A percentile compares a stretch with the other conserved stretches of the same genome.
These are phyloP conservation scores for Aspergillus taichungensis DNA, from an alignment of 495 filamentous ascomycete species.

Conservation along the genomic window DNA sequence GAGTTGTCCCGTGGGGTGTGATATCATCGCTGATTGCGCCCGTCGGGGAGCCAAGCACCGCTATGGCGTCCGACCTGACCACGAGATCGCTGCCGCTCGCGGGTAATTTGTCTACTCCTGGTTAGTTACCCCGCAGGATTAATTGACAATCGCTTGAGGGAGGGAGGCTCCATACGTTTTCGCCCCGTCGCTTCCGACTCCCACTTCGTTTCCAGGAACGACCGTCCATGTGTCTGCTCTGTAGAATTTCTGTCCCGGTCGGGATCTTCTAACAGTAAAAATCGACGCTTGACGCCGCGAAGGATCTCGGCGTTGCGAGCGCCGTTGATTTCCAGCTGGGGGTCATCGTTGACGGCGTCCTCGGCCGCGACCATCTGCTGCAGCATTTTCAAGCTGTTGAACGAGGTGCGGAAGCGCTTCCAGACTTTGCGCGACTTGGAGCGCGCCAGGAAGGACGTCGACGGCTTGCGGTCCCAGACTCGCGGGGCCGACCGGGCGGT, in stretches of 20 bases:
- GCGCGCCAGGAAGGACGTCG: conserved; percentile 38
- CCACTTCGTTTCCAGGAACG: conserved; percentile 36
- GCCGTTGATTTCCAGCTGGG: conserved; percentile 26
- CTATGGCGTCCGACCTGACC: conserved; percentile 8
- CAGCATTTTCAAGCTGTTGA: conserved; percentile 32
- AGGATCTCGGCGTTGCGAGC: conserved; percentile 19
- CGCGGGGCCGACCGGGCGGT: conserved; percentile 25
- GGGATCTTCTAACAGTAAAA: conserved; percentile 16
- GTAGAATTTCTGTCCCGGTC: conserved; percentile 4
- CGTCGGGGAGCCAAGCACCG: conserved; percentile 2
- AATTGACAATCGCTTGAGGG: not conserved
- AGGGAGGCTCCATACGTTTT: conserved; percentile 34
- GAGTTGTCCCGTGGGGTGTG: conserved; percentile 8
- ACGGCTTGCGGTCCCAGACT: conserved; percentile 48
- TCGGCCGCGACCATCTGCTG: conserved; percentile 20
- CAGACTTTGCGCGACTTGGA: conserved; percentile 41
- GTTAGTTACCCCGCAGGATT: not conserved
- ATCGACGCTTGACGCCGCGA: conserved; percentile 40
- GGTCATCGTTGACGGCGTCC: conserved; percentile 12
- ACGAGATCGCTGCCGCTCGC: conserved; percentile 17
- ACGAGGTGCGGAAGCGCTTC: conserved; percentile 40
- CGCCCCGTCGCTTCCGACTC: conserved; percentile 25
- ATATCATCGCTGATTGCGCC: conserved; percentile 4
- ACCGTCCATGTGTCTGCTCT: conserved; percentile 14
- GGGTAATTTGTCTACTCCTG: conserved; percentile 30